Base-by-base conservation (phyloP, 2,329 filamentous ascomycete species). In the Fulvia fulva region DNA sequence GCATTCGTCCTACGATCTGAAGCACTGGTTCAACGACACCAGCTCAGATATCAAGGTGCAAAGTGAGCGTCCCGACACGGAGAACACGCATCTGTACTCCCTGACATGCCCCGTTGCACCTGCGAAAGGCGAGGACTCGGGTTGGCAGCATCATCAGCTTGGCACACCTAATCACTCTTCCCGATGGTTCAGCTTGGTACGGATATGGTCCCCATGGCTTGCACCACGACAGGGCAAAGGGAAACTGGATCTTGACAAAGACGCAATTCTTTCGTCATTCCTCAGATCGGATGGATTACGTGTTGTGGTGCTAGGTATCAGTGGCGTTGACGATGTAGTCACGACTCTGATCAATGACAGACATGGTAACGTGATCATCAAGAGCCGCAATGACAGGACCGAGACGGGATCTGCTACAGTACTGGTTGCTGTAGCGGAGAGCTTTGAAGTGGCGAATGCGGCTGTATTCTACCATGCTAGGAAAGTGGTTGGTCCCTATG, bases 391-490 rank as follows among this genome's bases (percentile, higher is more conserved):
- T 66, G 93, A 97, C 65, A 81, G 83, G 14, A 70, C 77, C 0
- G 70, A 78, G 1, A 68, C 80, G 9, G 81, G 84, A 3, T 77
- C 77, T 5, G 83, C 85, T 5, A 83, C 80, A 14, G 77, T 95
- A 11, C 73, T 96, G 6, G 86, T 88, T 14, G 86, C 90, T 2
- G 83, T 88, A 1, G 88, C 89, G 0, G 80, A 87, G 47, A 79
- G 83, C 37, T 89, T 95, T 63, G 90, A 95, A 61, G 80, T 84
- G 55, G 88, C 90, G 1, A 85, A 91, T 67, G 87, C 89, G 34
- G 87, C 91, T 14, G 87, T 88, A 7, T 89, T 96, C 81, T 96
- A 96, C 65, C 87, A 96, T 68, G 89, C 92, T n/a, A 83, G 92
- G 30, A 85, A 83, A 60, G 68, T 89, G 2, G 78, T 88, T 8